phyloP scores from a whole-genome alignment of 176 grass and related monocot genomes.

The Musa itinerans region DNA sequence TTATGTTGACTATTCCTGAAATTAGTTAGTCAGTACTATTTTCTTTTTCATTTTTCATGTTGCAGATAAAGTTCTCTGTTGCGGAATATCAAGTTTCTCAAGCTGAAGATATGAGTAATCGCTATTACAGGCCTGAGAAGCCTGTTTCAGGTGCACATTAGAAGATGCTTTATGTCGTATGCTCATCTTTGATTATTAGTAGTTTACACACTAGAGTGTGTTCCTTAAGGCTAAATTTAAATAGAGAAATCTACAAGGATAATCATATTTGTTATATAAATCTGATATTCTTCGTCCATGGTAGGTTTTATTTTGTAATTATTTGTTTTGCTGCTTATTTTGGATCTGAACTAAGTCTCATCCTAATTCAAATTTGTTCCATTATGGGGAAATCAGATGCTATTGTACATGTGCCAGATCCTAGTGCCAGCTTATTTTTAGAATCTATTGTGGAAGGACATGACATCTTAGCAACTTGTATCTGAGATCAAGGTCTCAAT shows the following conservation, averaged over 20 bases:
- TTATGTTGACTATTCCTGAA: background rate
- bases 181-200: background rate
- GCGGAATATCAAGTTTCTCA: background rate
- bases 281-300: background rate
- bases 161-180: background rate
- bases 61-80: background rate
- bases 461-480: too few relatives aligned
- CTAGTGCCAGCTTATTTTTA: too few relatives aligned
- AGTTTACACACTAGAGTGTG: background rate
- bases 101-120: constrained; percentile 4
- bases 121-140: constrained; percentile 3
- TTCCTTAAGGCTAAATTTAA: background rate
- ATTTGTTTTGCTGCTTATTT: background rate
- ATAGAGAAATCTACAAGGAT: too few relatives aligned
- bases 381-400: too few relatives aligned
- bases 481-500: too few relatives aligned
- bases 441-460: too few relatives aligned
- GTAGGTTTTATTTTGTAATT: background rate
- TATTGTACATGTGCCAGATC: too few relatives aligned
- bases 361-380: background rate
- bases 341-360: background rate
- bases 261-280: background rate
- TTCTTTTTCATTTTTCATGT: background rate
- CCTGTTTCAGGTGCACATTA: background rate
- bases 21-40: background rate